These are phyloP conservation scores for Neonectria ditissima DNA, from an alignment of 2,329 filamentous ascomycete species.

Conservation along the genomic window DNA sequence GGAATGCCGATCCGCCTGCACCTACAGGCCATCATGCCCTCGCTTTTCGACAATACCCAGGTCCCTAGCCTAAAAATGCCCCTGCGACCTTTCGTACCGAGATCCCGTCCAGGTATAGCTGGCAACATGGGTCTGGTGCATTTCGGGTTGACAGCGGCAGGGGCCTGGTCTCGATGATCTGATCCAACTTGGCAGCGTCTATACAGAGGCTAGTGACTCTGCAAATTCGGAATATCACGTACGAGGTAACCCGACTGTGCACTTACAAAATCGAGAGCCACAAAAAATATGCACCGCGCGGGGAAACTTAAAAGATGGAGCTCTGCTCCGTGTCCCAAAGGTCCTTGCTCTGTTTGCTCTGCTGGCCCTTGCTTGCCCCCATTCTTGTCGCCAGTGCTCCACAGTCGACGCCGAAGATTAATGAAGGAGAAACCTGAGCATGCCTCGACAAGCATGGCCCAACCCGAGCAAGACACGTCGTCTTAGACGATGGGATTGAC, in stretches of 20 bases:
- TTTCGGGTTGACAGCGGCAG: slow-evolving; percentile 8
- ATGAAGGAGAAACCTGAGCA: slow-evolving; percentile 4
- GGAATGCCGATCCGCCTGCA: slow-evolving; percentile 15
- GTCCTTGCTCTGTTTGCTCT: too few relatives aligned
- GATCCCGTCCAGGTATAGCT: slow-evolving; percentile 9
- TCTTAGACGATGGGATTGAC: slow-evolving; percentile 5
- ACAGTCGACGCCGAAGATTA: neutral
- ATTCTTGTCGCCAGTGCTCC: neutral
- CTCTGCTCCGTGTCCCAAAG: neutral
- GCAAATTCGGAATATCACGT: neutral
- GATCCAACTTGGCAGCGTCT: neutral
- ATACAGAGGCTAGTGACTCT: neutral
- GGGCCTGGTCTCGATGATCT: neutral
- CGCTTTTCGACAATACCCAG: neutral
- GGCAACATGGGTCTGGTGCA: neutral
- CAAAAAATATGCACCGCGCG: neutral
- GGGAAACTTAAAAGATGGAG: slow-evolving; percentile 11
- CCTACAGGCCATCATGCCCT: slow-evolving; percentile 3
- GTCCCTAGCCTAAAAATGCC: slow-evolving; percentile 1
- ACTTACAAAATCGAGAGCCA: too few relatives aligned
- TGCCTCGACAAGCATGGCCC: slow-evolving; percentile 13
- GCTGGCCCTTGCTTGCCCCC: neutral
- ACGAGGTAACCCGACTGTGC: too few relatives aligned
- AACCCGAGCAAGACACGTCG: slow-evolving; percentile 25
- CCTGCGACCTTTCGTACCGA: slow-evolving; percentile 8